Conservation (phyloP, 164 flowering plant species). For the Berberis vulgaris region DNA sequence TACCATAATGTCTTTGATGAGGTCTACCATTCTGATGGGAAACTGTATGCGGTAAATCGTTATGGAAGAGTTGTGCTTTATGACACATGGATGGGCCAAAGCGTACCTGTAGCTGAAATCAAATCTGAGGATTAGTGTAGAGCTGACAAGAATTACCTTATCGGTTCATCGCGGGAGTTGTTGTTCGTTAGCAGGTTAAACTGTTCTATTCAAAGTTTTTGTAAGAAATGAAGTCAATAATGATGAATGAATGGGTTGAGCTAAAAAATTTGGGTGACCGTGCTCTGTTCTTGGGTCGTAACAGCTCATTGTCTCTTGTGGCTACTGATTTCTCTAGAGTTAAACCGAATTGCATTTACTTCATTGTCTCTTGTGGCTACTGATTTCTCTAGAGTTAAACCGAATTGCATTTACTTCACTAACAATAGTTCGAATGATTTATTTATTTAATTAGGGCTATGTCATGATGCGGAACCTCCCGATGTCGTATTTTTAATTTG, state of each 20-base stretch:
- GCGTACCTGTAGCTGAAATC: not conserved
- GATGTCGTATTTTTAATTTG: not conserved
- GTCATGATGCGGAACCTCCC: not conserved
- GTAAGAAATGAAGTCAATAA: not conserved
- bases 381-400: not conserved
- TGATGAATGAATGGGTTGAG: not conserved
- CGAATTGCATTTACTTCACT: not conserved
- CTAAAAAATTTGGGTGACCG: not conserved
- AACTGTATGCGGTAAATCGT: too few species aligned
- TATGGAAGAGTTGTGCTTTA: too few species aligned
- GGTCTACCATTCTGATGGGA: too few species aligned
- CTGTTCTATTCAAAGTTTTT: not conserved
- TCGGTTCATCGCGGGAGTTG: not conserved
- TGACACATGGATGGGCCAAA: too few species aligned
- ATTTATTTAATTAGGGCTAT: too few species aligned
- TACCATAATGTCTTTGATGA: too few species aligned
- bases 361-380: not conserved
- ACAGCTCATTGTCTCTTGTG: not conserved
- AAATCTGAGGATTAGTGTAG: not conserved
- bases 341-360: conserved; percentile 1
- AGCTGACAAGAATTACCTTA: not conserved
- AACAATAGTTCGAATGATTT: not conserved
- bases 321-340: not conserved
- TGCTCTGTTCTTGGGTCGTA: not conserved
- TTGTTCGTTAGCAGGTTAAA: not conserved